Evolutionary conservation across 108 stramenopile species (phyloP).

Genomic region (Pseudonitzschia multistriata): DNA sequence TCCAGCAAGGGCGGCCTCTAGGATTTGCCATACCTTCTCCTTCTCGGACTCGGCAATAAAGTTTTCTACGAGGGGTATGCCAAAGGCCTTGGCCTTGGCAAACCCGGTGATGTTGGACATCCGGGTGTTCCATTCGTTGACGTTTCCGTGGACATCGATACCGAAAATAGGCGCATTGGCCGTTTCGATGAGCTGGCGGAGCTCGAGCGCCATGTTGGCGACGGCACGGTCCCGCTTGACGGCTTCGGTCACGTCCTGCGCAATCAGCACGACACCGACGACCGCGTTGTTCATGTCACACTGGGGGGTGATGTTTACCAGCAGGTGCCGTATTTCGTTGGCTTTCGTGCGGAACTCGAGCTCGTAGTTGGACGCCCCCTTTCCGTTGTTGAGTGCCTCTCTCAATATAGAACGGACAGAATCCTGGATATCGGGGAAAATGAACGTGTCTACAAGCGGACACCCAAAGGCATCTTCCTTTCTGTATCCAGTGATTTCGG

Average conservation of each 20-base stretch:
- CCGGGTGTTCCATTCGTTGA: conserved; percentile 71
- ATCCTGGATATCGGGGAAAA: conserved; percentile 34
- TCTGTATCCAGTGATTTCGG: conserved; percentile 66
- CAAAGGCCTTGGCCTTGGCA: conserved; percentile 64
- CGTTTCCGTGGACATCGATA: conserved; percentile 64
- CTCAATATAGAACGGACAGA: conserved; percentile 55
- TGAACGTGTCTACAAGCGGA: conserved; percentile 47
- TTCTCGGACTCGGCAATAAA: conserved; percentile 60
- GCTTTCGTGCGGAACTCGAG: conserved; percentile 49
- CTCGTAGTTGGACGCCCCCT: conserved; percentile 69
- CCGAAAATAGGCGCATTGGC: conserved; percentile 87
- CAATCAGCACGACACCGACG: conserved; percentile 72
- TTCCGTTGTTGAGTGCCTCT: conserved; percentile 51
- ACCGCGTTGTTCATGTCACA: conserved; percentile 58
- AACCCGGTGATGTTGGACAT: conserved; percentile 64
- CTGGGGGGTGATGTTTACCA: conserved; percentile 74
- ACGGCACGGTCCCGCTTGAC: conserved; percentile 56
- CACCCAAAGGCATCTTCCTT: conserved; percentile 60
- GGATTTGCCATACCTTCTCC: conserved; percentile 51
- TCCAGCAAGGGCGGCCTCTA: conserved; percentile 52
- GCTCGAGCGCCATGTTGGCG: conserved; percentile 59
- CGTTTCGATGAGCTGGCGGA: conserved; percentile 70
- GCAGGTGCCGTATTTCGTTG: conserved; percentile 46
- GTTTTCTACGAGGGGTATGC: conserved; percentile 56
- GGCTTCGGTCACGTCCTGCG: conserved; percentile 78